Percentiles rank a stretch among this genome's conserved stretches.
phyloP scores from a whole-genome alignment of 2,329 filamentous ascomycete species.

The Colletotrichum paranaense region DNA sequence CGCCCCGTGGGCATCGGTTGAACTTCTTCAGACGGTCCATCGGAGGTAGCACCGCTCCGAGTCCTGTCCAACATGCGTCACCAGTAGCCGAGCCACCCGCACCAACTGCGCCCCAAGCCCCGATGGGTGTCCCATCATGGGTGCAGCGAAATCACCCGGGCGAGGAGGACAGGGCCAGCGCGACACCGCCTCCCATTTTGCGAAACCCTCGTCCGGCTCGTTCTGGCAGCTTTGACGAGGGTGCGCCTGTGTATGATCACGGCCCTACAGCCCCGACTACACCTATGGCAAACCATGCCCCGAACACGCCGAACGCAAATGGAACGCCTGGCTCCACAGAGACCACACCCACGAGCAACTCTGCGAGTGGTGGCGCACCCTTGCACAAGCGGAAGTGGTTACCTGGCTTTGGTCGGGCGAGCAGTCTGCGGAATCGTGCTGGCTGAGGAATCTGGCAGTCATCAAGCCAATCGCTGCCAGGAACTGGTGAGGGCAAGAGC shows the following conservation, averaged over 20 bases:
- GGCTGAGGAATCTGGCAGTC: conserved; percentile 24
- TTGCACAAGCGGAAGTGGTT: conserved; percentile 45
- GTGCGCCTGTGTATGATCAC: conserved; percentile 15
- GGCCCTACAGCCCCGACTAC: conserved; percentile 1
- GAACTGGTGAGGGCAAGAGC: background rate
- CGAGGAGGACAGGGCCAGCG: conserved; percentile 58
- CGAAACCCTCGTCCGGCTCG: conserved; percentile 48
- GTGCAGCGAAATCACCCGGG: conserved; percentile 46
- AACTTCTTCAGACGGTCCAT: conserved; percentile 65
- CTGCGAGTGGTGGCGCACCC: conserved; percentile 11
- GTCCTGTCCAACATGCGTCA: conserved; percentile 38
- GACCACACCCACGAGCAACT: conserved; percentile 23
- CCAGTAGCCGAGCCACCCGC: conserved; percentile 35
- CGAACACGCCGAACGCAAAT: conserved; percentile 8
- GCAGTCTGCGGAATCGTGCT: conserved; percentile 43
- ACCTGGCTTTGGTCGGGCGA: conserved; percentile 43
- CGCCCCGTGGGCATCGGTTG: conserved; percentile 56
- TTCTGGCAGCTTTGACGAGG: conserved; percentile 35
- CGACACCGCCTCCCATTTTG: conserved; percentile 68
- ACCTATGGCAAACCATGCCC: background rate
- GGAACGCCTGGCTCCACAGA: conserved; percentile 10
- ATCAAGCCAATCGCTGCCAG: background rate
- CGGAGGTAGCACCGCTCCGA: conserved; percentile 45
- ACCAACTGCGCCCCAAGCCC: conserved; percentile 4
- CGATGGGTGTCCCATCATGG: conserved; percentile 55